A percentile compares a stretch with the other conserved stretches of the same genome.
Evolutionary conservation across 345 rosid species (phyloP).

Genomic region (Rhodamnia argentea): DNA sequence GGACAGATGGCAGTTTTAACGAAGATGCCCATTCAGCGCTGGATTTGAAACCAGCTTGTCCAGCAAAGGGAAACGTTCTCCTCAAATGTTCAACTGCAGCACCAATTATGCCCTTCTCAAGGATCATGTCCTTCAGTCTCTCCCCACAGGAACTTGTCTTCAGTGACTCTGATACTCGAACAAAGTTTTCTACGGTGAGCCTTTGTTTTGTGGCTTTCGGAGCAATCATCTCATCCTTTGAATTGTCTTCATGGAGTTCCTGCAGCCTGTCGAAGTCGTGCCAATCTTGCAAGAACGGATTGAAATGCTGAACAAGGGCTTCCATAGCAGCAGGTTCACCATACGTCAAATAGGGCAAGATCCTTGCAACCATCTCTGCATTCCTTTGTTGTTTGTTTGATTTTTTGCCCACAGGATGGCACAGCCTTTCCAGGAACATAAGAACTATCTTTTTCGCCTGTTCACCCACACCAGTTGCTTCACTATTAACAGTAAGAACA

Average conservation of each 20-base stretch:
- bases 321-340: slow-evolving; percentile 99
- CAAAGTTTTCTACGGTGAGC: slow-evolving; percentile 82
- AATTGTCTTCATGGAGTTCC: slow-evolving; percentile 58
- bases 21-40: slow-evolving; percentile 64
- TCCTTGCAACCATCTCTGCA: slow-evolving; percentile 99
- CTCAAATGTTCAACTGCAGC: slow-evolving; percentile 76
- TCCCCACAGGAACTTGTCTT: slow-evolving; percentile 98
- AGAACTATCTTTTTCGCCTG: slow-evolving; percentile 97
- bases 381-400: slow-evolving; percentile 97
- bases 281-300: slow-evolving; percentile 87
- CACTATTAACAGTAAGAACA: slow-evolving; percentile 71
- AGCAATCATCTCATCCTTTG: slow-evolving; percentile 58
- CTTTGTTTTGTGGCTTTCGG: slow-evolving; percentile 70
- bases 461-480: slow-evolving; percentile 80
- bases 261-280: slow-evolving; percentile 67
- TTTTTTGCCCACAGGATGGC: slow-evolving; percentile 85
- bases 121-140: slow-evolving; percentile 84
- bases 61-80: slow-evolving; percentile 65
- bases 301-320: slow-evolving; percentile 86
- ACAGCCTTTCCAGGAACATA: slow-evolving; percentile 89
- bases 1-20: slow-evolving; percentile 78
- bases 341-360: slow-evolving; percentile 91
- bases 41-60: slow-evolving; percentile 72
- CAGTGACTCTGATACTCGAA: slow-evolving; percentile 89
- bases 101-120: slow-evolving; percentile 73